Evolutionary conservation across 148 eudicot species (phyloP), one percentile per base, ranked within the genome.

Genomic region (Chenopodium berlandieri): DNA sequence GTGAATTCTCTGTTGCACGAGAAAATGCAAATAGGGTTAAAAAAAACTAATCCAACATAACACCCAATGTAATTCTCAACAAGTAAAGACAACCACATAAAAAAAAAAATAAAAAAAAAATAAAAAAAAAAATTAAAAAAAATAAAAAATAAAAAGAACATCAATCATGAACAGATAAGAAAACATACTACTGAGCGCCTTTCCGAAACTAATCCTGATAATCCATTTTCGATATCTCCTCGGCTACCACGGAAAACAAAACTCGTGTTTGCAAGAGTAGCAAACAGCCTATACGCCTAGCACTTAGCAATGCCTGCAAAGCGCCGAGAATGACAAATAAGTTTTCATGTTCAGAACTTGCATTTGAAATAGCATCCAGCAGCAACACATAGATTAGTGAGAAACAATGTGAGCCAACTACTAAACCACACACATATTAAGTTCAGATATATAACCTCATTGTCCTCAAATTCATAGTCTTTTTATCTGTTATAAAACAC

Each of bases 181-280:
- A 13, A 40, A 65, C 75, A 14, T 71, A 82, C 84, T 58, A 82
- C 70, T 77, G 84, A 71, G 62, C 71, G 71, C 47, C 72, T 79
- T 58, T 71, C 84, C 4, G 81, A 81, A 78, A 78, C 14, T 47
- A 72, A 9, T 72, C 81, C 81, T 23, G 84, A 30, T 31, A 82
- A 62, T 19, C 81, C 84, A 82, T 70, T 71, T 63, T 82, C 84
- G 56, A 82, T 58, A 69, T 77, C 80, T 22, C 84, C 76, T 58
- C 84, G 78, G 32, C 80, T 44, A 82, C 80, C 84, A 44, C 84
- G 80, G 56, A 82, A 82, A 40, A 77, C 75, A 62, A 77, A 82
- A 77, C 84, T 82, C 84, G 77, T 82, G 48, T 40, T 77, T 25
- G 46, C 84, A 77, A 31, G 13, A 70, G 40, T 58, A 69, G 71